Evolutionary conservation across 202 grass and related monocot species (phyloP), one percentile per base, ranked within the genome.

Genomic region (Schoenoplectus triqueter): DNA sequence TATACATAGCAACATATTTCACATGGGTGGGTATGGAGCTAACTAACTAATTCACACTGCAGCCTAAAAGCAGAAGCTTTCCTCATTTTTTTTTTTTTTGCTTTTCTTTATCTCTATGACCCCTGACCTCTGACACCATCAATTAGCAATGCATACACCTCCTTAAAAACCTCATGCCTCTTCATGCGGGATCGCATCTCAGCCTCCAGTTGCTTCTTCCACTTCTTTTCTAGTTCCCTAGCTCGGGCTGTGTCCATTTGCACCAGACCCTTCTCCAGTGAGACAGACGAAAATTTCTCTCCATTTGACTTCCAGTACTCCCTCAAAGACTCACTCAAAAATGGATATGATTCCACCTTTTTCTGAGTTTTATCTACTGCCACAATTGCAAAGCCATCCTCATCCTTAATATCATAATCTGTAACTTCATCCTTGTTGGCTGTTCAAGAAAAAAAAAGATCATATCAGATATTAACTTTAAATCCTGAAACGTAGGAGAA

Each of bases 111-210:
- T 5, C 65, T 70, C 59, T 90, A 91, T 55, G 85, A 88, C 75
- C 73, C 89, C 6, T 89, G 83, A 59, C 93, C 89, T 77, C 90
- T 93, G 85, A 96, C 68, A 66, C 89, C 84, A 61, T 96, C 92
- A 44, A 88, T 85, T 67, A 97, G 88, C 78, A 97, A 84, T 46
- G 64, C 86, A 63, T 85, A 92, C 47, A 97, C 88, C 87, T 97
- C 94, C 68, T 88, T 97, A 5, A 78, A 84, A 5, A 92, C 57
- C 65, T 92, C 92, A 44, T 88, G 88, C 2, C 18, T 56, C 40
- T 78, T 87, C 84, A 89, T 78, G 64, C 86, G 90, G 19, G 84
- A 86, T 61, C 79, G 89, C 84, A 92, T 91, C 77, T 94, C 92
- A 1, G 86, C 86, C 54, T 92, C 90, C 21, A 92, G 59, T 46